Base-by-base conservation (phyloP, 192 early-diverging fungal species). In the Coemansia sp. region DNA sequence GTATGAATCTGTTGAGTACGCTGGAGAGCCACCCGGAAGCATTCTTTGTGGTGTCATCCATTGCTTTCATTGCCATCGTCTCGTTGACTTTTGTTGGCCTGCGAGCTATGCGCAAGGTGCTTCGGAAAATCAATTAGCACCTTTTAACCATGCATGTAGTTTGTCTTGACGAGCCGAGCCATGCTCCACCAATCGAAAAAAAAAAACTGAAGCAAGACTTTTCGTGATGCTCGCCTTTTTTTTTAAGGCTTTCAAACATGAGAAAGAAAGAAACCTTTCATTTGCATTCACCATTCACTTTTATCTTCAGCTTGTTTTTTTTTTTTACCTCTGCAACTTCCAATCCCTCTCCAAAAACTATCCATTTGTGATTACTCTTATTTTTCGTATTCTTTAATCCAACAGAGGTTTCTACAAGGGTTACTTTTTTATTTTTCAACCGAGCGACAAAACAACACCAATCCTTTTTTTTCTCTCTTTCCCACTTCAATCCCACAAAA, bases 1-100 rank as follows among this genome's bases (percentile, higher is more conserved):
- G 94, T 25, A 96, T 96, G 94, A 96, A 96, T 76, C 75, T 96
- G 60, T 71, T 85, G 54, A 92, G 86, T 58, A 82, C 83, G 52
- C 73, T 94, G 35, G 94, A 96, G 61, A 70, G 72, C 10, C 75
- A 88, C 19, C 89, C 90, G 1, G 74, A 81, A 42, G 88, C 88
- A 0, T 95, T 95, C 74, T 73, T 79, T 10, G 67, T 84, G 11
- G 88, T 95, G 0, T 76, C 85, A 5, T 66, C 73, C 3, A 63
- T 75, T 34, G 84, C 86, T 25, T 45, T 85, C n/a, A 20, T 62
- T 11, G 43, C 71, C 46, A 77, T 82, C 46, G 41, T 70, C 38
- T 53, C 67, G 25, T 63, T 81, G 29, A 70, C 70, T 11, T 1
- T 81, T 62, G 45, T 62, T 40, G 79, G 79, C 9, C 56, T 81